These are phyloP conservation scores for Ophioceras dolichostomum DNA, from an alignment of 2,329 filamentous ascomycete genomes.

Conservation along the genomic window DNA sequence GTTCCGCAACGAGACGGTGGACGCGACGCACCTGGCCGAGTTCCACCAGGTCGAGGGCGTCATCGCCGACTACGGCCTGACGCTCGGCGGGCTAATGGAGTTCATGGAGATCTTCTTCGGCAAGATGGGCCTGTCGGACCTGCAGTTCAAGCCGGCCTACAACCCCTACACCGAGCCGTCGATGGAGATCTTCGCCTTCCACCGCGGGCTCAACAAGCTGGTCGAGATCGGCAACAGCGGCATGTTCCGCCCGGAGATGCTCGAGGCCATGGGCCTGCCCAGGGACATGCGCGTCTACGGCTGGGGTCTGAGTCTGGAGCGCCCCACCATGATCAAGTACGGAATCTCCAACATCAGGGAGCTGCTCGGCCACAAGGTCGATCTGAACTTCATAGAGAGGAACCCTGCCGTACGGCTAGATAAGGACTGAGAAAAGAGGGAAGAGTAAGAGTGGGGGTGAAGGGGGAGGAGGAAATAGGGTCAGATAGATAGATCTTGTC, in stretches of 20 bases:
- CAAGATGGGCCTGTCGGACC: constrained; percentile 78
- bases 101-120: constrained; percentile 50
- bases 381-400: constrained; percentile 81
- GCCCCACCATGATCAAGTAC: constrained; percentile 97
- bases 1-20: constrained; percentile 95
- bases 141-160: constrained; percentile 95
- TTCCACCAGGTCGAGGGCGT: constrained; percentile 99
- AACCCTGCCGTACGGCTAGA: constrained; percentile 87
- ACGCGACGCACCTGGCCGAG: constrained; percentile 91
- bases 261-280: constrained; percentile 87
- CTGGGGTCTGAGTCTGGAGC: constrained; percentile 82
- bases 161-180: constrained; percentile 92
- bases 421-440: constrained; percentile 61
- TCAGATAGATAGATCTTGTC: too few species aligned
- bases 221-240: constrained; percentile 97
- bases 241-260: constrained; percentile 98
- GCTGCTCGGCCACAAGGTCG: constrained; percentile 88
- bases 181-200: constrained; percentile 97
- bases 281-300: constrained; percentile 81
- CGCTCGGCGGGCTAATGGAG: constrained; percentile 83
- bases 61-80: constrained; percentile 90
- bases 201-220: constrained; percentile 78
- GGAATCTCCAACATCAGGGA: constrained; percentile 83
- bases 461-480: too few species aligned
- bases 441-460: too few species aligned